Percentiles rank a stretch among this genome's conserved stretches.
These are phyloP conservation scores for Amylostereum areolatum DNA, from an alignment of 1,284 basidiomycete species.

Conservation along the genomic window DNA sequence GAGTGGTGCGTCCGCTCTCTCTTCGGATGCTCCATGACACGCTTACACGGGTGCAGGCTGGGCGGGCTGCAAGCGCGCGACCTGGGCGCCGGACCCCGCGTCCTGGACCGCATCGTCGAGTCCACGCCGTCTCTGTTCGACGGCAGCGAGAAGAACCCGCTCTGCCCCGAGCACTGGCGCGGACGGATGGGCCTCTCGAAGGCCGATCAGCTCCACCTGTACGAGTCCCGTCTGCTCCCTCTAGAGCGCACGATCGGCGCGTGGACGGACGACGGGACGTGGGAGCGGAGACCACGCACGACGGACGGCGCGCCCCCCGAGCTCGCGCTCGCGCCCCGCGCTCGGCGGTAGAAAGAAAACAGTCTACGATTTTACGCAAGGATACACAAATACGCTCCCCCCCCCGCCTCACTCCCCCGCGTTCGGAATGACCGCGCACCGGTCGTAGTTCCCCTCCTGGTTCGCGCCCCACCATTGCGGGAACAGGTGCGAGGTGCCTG, in stretches of 20 bases:
- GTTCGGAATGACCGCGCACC: neutral
- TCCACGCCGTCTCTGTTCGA: slow-evolving; percentile 20
- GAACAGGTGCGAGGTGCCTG: slow-evolving; percentile 32
- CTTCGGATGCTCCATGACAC: neutral
- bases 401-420: too few relatives aligned
- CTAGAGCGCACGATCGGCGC: too few relatives aligned
- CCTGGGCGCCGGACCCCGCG: slow-evolving; percentile 43
- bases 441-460: neutral
- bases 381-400: too few relatives aligned
- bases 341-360: too few relatives aligned
- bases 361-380: too few relatives aligned
- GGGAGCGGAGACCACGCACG: too few relatives aligned
- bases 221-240: too few relatives aligned
- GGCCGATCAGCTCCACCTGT: slow-evolving; percentile 49
- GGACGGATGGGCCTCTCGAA: slow-evolving; percentile 70
- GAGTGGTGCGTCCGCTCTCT: slow-evolving; percentile 52
- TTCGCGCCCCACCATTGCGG: slow-evolving; percentile 25
- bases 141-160: too few relatives aligned
- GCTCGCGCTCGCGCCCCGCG: too few relatives aligned
- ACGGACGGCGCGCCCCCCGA: too few relatives aligned
- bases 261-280: too few relatives aligned
- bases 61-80: slow-evolving; percentile 55
- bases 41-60: slow-evolving; percentile 35
- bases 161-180: slow-evolving; percentile 53
- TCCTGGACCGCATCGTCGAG: slow-evolving; percentile 47